phyloP scores from a whole-genome alignment of 345 rosid genomes.

The Hirschfeldia incana region DNA sequence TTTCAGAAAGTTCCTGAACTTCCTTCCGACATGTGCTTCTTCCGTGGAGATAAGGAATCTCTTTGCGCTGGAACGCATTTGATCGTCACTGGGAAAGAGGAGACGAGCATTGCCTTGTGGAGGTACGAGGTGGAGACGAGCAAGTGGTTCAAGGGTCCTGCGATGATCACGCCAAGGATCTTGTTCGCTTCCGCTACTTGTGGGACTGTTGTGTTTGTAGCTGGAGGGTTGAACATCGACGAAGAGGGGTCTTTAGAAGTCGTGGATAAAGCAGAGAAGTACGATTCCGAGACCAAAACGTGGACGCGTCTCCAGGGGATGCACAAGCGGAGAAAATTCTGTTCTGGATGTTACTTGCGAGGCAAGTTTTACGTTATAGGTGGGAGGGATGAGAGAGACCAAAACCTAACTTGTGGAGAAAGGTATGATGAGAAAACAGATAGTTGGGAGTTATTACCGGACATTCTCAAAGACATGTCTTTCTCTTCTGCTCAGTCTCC shows the following conservation, averaged over 20 bases:
- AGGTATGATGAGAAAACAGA: conserved; percentile 52
- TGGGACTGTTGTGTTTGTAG: conserved; percentile 64
- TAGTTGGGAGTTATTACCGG: conserved; percentile 62
- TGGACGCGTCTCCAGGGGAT: conserved; percentile 66
- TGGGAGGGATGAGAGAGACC: conserved; percentile 56
- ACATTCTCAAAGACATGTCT: conserved; percentile 57
- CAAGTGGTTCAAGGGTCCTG: conserved; percentile 75
- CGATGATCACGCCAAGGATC: conserved; percentile 69
- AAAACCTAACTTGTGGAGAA: conserved; percentile 71
- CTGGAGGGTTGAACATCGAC: conserved; percentile 59
- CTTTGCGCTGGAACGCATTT: conserved; percentile 81
- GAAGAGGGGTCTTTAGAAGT: conserved; percentile 38
- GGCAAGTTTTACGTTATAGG: conserved; percentile 79
- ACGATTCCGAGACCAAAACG: conserved; percentile 59
- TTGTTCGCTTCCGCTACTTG: conserved; percentile 78
- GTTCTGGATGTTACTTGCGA: conserved; percentile 78
- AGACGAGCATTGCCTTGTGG: conserved; percentile 62
- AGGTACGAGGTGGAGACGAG: conserved; percentile 69
- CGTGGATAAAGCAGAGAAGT: conserved; percentile 64
- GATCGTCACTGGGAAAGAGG: conserved; percentile 71
- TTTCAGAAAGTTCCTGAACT: conserved; percentile 59
- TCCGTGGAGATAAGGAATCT: conserved; percentile 68
- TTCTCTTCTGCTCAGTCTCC: conserved; percentile 64
- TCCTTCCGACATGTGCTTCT: conserved; percentile 71
- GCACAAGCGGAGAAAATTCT: conserved; percentile 54